Conservation (phyloP, 2,329 filamentous ascomycete species). For the Harringtonia aguacate region DNA sequence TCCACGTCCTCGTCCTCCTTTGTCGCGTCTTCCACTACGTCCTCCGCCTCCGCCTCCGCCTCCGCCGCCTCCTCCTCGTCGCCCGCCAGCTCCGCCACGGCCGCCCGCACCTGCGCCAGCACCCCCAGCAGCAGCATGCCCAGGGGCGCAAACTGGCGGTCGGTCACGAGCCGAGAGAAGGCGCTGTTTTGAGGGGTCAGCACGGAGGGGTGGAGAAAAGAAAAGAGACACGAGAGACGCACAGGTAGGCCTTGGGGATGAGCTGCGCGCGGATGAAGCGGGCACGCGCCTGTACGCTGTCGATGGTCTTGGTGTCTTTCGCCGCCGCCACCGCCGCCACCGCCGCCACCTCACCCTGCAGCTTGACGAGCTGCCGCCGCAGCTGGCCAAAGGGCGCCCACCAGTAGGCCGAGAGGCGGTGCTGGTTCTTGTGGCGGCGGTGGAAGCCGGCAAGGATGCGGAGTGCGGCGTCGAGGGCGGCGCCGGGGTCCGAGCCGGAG, state of each 20-base stretch:
- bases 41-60: conserved; percentile 9
- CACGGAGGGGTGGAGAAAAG: not conserved
- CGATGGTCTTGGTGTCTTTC: conserved; percentile 16
- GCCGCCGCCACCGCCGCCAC: conserved; percentile 16
- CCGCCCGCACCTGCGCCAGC: conserved; percentile 46
- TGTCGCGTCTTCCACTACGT: not conserved
- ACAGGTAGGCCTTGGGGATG: conserved; percentile 33
- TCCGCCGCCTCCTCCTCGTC: conserved; percentile 14
- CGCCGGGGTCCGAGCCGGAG: conserved; percentile 6
- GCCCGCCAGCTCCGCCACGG: conserved; percentile 26
- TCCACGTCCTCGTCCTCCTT: not conserved
- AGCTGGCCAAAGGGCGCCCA: conserved; percentile 64
- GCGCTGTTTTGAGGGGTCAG: conserved; percentile 25
- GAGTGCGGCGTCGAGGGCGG: conserved; percentile 26
- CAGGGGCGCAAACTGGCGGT: conserved; percentile 61
- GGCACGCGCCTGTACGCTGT: conserved; percentile 15
- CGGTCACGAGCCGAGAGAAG: conserved; percentile 60
- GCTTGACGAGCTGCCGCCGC: conserved; percentile 50
- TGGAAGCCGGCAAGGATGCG: conserved; percentile 61
- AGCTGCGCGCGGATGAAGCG: conserved; percentile 29
- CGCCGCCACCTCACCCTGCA: conserved; percentile 30
- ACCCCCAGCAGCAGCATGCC: conserved; percentile 58
- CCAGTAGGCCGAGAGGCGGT: conserved; percentile 63
- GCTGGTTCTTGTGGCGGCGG: conserved; percentile 87
- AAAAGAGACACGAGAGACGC: conserved; percentile 15